A percentile compares a stretch with the other conserved stretches of the same genome.
phyloP scores from a whole-genome alignment of 2,329 filamentous ascomycete species.

The Fusarium torreyae region DNA sequence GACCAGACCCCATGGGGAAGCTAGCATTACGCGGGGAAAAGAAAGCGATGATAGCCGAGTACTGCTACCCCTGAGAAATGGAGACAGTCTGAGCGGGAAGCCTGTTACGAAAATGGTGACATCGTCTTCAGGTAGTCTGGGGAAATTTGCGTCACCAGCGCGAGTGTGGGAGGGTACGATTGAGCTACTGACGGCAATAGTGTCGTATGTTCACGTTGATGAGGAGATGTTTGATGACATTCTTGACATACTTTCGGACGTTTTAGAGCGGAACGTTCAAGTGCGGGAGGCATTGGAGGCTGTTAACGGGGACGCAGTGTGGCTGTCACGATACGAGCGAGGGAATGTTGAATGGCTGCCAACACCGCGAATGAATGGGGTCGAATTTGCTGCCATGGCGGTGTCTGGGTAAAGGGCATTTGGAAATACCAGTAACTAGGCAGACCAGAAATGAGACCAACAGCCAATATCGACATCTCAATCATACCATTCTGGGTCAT shows the following conservation, averaged over 20 bases:
- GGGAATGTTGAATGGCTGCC: conserved; percentile 57
- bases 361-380: conserved; percentile 61
- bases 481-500: conserved; percentile 17
- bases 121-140: conserved; percentile 59
- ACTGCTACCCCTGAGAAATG: conserved; percentile 54
- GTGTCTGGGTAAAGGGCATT: conserved; percentile 23
- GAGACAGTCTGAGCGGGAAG: conserved; percentile 39
- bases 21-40: conserved; percentile 31
- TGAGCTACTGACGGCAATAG: conserved; percentile 71
- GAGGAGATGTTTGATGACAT: conserved; percentile 81
- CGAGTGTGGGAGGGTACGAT: conserved; percentile 77
- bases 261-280: conserved; percentile 61
- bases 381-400: conserved; percentile 56
- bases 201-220: conserved; percentile 74
- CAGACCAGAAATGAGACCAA: conserved; percentile 19
- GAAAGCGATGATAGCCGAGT: conserved; percentile 47
- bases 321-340: conserved; percentile 72
- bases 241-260: conserved; percentile 71
- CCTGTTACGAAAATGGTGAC: conserved; percentile 17
- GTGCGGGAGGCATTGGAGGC: conserved; percentile 72
- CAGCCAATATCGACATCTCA: conserved; percentile 21
- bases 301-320: conserved; percentile 82
- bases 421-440: conserved; percentile 2
- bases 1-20: conserved; percentile 38
- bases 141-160: conserved; percentile 72